Evolutionary conservation across 805 yeast genomes (phyloP), one percentile per base, ranked within the genome.

Genomic region (Candida ipomoeae): DNA sequence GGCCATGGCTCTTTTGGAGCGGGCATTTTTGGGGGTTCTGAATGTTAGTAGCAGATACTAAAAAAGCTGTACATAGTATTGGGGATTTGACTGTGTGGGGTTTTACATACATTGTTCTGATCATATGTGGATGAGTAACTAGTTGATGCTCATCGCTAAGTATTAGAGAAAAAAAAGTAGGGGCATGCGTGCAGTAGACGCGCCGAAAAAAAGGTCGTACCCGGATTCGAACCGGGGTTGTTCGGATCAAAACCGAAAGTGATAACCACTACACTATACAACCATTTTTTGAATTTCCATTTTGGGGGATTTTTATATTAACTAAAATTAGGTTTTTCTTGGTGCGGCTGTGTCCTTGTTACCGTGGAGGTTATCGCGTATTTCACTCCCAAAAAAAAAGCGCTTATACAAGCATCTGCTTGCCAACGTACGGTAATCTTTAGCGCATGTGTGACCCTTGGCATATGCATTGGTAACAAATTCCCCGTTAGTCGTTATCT

Each of bases 1-100:
- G 55, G 90, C 96, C 56, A 91, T 66, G 6, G 96, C 98, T 70
- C 99, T 83, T 74, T 94, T 94, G 49, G 97, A 82, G 64, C 98
- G 89, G 48, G 96, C 96, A 64, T 85, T 94, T 73, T 90, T 91
- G 35, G 99, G 98, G 59, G 89, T 85, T 41, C 85, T 74, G 70
- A 54, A 7, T 5, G 57, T 53, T 55, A 62, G 65, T 65, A 46
- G 21, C 31, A 7, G 2, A 23, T 21, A 13, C 14, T 11, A 18
- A 13, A 20, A 18, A 7, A 5, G n/a, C 41, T 21, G n/a, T 4
- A 1, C 13, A 26, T 26, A 26, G 29, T 8, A 26, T 26, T 26
- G 11, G 13, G 8, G 11, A 21, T 35, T 35, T 10, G 10, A 21
- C 29, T 34, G 23, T 33, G 13, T 4, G n/a, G 39, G 15, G 21